Base-by-base conservation (phyloP, 2,329 filamentous ascomycete genomes). In the Xylariaceae sp. region DNA sequence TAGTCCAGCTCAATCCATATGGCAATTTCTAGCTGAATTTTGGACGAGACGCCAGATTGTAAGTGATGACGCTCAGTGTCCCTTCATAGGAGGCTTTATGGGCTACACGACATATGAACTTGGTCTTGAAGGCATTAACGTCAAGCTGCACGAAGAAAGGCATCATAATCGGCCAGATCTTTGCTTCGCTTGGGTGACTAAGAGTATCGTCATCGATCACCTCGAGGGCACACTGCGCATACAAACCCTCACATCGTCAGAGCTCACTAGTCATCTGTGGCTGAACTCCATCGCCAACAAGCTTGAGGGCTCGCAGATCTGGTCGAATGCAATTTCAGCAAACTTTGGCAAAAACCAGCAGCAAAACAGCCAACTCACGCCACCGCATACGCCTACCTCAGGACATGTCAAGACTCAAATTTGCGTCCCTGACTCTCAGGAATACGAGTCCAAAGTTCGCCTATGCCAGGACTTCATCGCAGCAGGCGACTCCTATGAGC, bases 51-150 rank as follows among this genome's bases (percentile, higher is more conserved):
- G 69, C n/a, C 65, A 59, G 21, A 33, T 69, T 1, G 27, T 60
- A 4, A 29, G 59, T 20, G 53, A 63, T 7, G 51, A 66, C 23
- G 57, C 64, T 0, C 64, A 68, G 29, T 73, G 73, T 0, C 82
- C 89, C 0, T 96, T 96, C 67, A 84, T 89, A 72, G 92, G 91
- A 45, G 92, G 92, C 0, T 86, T 96, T 54, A 84, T 96, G 73
- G 92, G 92, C 0, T 95, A 88, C 64, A 81, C 91, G 44, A 91
- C 89, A 0, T 96, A 96, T 56, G 92, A 96, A 70, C 84, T 92
- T 67, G 90, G 91, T 0, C 75, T 95, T 1, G 76, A 79, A 59
- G 84, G 79, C 15, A 85, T 85, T 48, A 71, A 75, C 43, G 75
- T 88, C 18, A 16, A 59, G 1, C 47, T 72, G 8, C 59, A 71